phyloP scores from a whole-genome alignment of 345 rosid genomes.

The Moricandia moricandioides region DNA sequence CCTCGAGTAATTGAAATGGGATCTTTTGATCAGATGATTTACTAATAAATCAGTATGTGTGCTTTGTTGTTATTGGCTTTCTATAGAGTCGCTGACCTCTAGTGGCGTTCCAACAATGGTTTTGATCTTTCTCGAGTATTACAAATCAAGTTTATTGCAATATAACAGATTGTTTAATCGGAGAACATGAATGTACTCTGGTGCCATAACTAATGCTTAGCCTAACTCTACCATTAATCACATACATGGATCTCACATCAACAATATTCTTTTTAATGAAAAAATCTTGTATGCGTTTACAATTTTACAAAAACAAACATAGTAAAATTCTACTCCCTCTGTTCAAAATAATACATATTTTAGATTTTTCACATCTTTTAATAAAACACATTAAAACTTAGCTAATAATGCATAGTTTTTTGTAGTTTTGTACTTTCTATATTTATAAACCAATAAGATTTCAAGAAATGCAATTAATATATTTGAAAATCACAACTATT shows the following conservation, averaged over 20 bases:
- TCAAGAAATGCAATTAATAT: too few species aligned
- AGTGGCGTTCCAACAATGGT: neutral
- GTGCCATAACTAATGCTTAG: neutral
- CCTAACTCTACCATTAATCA: neutral
- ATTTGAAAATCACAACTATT: too few species aligned
- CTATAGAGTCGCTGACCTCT: neutral
- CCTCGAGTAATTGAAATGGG: neutral
- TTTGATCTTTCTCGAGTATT: neutral
- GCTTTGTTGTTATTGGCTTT: neutral
- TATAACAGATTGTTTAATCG: neutral
- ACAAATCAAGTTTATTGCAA: neutral
- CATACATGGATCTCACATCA: neutral
- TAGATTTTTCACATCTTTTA: too few species aligned
- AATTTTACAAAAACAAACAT: too few species aligned
- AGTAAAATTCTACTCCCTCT: too few species aligned
- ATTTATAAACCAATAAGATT: too few species aligned
- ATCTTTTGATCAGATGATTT: neutral
- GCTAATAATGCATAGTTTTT: too few species aligned
- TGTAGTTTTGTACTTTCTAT: too few species aligned
- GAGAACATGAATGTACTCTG: neutral
- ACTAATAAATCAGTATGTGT: neutral
- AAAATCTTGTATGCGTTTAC: neutral
- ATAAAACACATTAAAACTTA: too few species aligned
- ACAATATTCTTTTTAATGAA: neutral
- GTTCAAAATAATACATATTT: too few species aligned